Base-by-base conservation (phyloP, 345 rosid species). In the Excoecaria cochinchinensis region DNA sequence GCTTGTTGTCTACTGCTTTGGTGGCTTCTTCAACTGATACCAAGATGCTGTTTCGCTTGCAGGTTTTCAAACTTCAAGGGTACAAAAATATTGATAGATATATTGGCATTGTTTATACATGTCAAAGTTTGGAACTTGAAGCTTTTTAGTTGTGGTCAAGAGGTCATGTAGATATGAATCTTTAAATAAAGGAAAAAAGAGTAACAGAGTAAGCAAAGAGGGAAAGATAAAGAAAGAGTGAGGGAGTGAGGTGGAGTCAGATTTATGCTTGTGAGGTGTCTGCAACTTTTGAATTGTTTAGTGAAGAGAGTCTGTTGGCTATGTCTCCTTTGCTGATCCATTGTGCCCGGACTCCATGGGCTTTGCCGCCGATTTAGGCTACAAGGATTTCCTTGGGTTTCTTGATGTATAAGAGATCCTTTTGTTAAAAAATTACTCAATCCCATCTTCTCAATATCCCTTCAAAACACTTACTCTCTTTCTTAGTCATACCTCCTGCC, bases 21-120 rank as follows among this genome's bases (percentile, higher is more conserved):
- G 87, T 82, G 90, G 86, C 89, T 87, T 74, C 67, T 84, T 84
- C 87, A 84, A 85, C 94, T 92, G 82, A 89, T 85, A 74, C 85
- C 90, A 52, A 88, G 91, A 91, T 91, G 96, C 91, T 92, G 97
- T 90, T 90, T 88, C 84, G 15, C 81, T 88, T 87, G 86, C 89
- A 87, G 94, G 89, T 84, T 85, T 83, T 85, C 85, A 83, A 85
- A 77, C 82, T 88, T 87, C 84, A 87, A 89, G 82, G 84, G 81
- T 84, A 73, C 75, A 79, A 76, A 65, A 21, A 64, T 72, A 68
- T 12, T 65, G 61, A 76, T 69, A 74, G 62, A 69, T 36, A 46
- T 63, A 22, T 51, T 74, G 64, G 46, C 67, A 69, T 66, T 77
- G 76, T 82, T 75, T 47, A 25, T 61, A 25, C 44, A 74, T 74